These are phyloP conservation scores for Rhynchosporium agropyri DNA, from an alignment of 2,329 filamentous ascomycete species.

Conservation along the genomic window DNA sequence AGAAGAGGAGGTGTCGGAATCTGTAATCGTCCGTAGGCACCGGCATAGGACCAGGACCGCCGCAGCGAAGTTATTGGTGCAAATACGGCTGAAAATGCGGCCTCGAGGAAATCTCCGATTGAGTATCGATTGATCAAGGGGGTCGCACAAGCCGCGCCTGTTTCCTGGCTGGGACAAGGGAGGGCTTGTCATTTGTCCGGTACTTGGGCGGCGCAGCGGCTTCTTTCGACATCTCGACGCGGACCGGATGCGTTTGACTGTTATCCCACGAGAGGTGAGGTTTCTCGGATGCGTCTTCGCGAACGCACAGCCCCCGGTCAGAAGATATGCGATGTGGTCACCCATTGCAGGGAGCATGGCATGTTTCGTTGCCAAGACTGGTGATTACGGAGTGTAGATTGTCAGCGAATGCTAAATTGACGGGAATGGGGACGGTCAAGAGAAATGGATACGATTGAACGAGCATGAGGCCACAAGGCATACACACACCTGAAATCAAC, in stretches of 20 bases:
- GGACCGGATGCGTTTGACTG: slow-evolving; percentile 17
- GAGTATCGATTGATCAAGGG: slow-evolving; percentile 12
- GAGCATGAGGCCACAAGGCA: too few species aligned
- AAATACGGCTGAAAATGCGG: slow-evolving; percentile 24
- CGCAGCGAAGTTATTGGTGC: slow-evolving; percentile 22
- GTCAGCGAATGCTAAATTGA: not conserved
- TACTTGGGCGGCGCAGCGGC: slow-evolving; percentile 30
- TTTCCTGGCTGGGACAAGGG: slow-evolving; percentile 18
- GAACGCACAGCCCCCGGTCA: slow-evolving; percentile 20
- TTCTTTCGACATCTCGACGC: slow-evolving; percentile 22
- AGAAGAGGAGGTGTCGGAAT: too few species aligned
- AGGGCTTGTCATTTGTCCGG: slow-evolving; percentile 31
- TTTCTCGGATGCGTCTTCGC: slow-evolving; percentile 14
- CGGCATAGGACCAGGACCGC: not conserved
- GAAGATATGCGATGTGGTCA: not conserved
- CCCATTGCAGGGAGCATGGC: slow-evolving; percentile 6
- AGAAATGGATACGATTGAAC: too few species aligned
- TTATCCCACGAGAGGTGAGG: slow-evolving; percentile 1
- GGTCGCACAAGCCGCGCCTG: slow-evolving; percentile 9
- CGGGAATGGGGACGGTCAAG: not conserved
- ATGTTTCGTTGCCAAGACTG: slow-evolving; percentile 3
- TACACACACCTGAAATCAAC: too few species aligned
- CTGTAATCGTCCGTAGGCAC: not conserved
- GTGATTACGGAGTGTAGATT: slow-evolving; percentile 1
- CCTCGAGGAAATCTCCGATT: slow-evolving; percentile 16